Base-by-base conservation (phyloP, 225 moss, liverwort and hornwort species). In the Thuidium tamariscinum region DNA sequence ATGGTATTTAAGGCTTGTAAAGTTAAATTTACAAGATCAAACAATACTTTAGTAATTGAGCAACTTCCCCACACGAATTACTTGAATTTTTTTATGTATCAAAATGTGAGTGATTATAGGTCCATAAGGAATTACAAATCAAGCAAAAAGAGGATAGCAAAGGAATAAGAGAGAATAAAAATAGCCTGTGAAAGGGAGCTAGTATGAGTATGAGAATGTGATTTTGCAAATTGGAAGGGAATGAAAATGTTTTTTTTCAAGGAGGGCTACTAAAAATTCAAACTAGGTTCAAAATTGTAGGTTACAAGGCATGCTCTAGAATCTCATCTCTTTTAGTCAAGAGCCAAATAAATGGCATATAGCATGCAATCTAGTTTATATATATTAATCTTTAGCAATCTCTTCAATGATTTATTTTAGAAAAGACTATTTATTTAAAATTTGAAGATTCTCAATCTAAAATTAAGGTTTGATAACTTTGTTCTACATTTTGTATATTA, bases 321-420 rank as follows among this genome's bases (percentile, higher is more conserved):
- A 19, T 10, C n/a, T 65, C 3, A 2, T n/a, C 1, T n/a, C 5
- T 0, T 34, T 17, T 34, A 17, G 1, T 34, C 2, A 63, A 63
- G 63, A 18, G 5, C 10, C n/a, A 65, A n/a, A 65, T 65, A 19
- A 66, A 20, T 66, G 19, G 36, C n/a, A 19, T n/a, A 17, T 64
- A 19, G 9, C 4, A 0, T 1, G 1, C 11, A 36, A 66, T 0
- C 5, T 6, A 36, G n/a, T n/a, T n/a, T n/a, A n/a, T n/a, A 36
- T 66, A 10, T 19, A 64, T 34, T 4, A 34, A 5, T 17, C 9
- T 64, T 4, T 1, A 1, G 2, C 9, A 34, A 34, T 64, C 0
- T 64, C 17, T 34, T 34, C 9, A 18, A 18, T 34, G 18, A 17
- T 2, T 64, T 17, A 17, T 0, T 18, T 9, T 34, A 9, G 2